Conservation (phyloP, 1,284 basidiomycete species). For the Ceratobasidium sp. region DNA sequence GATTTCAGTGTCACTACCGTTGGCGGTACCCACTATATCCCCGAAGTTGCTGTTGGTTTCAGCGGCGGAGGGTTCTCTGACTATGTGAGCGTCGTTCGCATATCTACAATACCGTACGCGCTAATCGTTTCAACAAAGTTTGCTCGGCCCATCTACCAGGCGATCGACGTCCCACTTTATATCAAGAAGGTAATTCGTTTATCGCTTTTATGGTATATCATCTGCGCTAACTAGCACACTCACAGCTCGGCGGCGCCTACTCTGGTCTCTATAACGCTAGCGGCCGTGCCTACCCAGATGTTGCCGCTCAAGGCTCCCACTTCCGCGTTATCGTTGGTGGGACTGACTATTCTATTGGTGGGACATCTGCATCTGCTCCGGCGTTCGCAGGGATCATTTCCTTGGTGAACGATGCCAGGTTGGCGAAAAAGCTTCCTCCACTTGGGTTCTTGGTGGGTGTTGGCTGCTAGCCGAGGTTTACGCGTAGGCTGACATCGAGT, state of each 20-base stretch:
- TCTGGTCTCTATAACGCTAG: constrained; percentile 34
- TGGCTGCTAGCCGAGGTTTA: background rate
- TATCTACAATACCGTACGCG: background rate
- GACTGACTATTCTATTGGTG: constrained; percentile 49
- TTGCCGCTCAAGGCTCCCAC: constrained; percentile 50
- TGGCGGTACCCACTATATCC: constrained; percentile 69
- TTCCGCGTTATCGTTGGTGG: constrained; percentile 53
- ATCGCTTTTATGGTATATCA: background rate
- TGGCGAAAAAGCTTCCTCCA: constrained; percentile 51
- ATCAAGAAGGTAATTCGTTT: constrained; percentile 20
- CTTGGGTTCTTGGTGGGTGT: constrained; percentile 51
- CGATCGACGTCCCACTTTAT: constrained; percentile 27
- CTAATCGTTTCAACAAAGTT: constrained; percentile 11
- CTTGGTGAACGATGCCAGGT: constrained; percentile 57
- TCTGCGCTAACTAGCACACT: background rate
- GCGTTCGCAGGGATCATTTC: constrained; percentile 52
- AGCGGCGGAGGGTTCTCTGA: constrained; percentile 80
- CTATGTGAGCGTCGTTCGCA: constrained; percentile 59
- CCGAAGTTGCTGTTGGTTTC: constrained; percentile 68
- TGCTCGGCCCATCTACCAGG: constrained; percentile 17
- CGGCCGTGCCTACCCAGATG: constrained; percentile 46
- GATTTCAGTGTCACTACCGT: constrained; percentile 65
- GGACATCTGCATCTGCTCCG: constrained; percentile 50
- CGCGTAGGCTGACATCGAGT: background rate
- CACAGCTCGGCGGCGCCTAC: constrained; percentile 27